These are phyloP conservation scores for Vigna radiata DNA, from an alignment of 306 rosid genomes.

Conservation along the genomic window DNA sequence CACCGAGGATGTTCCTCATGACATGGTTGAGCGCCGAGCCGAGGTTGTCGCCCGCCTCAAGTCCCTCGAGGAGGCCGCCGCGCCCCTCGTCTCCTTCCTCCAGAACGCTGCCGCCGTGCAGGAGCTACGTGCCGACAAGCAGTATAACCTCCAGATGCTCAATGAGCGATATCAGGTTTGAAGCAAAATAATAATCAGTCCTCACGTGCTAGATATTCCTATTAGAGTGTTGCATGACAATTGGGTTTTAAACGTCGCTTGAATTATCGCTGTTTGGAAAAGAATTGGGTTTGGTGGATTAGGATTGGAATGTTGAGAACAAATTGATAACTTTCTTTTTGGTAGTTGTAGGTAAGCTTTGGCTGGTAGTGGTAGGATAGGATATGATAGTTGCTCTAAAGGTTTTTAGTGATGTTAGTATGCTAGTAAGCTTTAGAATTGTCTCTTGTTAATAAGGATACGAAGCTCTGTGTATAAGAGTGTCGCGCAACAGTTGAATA, in stretches of 20 bases:
- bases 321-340: not conserved
- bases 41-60: slow-evolving; percentile 47
- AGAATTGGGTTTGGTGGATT: not conserved
- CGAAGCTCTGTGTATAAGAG: too few species aligned
- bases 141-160: slow-evolving; percentile 94
- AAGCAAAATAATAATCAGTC: not conserved
- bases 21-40: slow-evolving; percentile 54
- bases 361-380: not conserved
- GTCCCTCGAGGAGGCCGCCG: slow-evolving; percentile 72
- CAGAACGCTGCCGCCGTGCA: slow-evolving; percentile 81
- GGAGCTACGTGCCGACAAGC: slow-evolving; percentile 87
- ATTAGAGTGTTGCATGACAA: too few species aligned
- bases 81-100: slow-evolving; percentile 84
- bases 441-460: not conserved
- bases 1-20: slow-evolving; percentile 85
- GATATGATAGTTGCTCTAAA: not conserved
- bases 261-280: too few species aligned
- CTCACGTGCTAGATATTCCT: too few species aligned
- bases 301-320: not conserved
- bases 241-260: not conserved
- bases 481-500: too few species aligned
- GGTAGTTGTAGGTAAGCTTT: not conserved
- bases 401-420: too few species aligned
- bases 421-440: not conserved
- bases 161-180: slow-evolving; percentile 84